Percentiles rank a stretch among this genome's conserved stretches.
Conservation (phyloP, 441 rosid species). For the Populus trichocarpa region DNA sequence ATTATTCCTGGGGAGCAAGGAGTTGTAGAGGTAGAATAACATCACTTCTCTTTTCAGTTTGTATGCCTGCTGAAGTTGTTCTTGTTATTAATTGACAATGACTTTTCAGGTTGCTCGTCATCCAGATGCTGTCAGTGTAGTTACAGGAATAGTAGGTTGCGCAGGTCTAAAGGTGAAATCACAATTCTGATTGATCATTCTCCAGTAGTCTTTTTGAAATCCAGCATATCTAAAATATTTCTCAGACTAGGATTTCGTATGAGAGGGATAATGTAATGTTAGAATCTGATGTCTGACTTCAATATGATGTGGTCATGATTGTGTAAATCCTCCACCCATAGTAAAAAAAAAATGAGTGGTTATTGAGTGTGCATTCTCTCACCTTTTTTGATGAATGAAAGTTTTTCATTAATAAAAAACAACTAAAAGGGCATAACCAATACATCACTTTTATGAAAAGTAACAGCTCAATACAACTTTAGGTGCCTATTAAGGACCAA, state of each 20-base stretch:
- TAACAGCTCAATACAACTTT: neutral
- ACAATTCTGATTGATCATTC: neutral
- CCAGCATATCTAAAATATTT: neutral
- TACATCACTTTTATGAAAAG: neutral
- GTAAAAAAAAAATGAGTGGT: neutral
- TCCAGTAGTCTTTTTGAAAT: neutral
- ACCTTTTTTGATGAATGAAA: neutral
- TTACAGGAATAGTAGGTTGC: constrained; percentile 94
- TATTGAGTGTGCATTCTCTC: neutral
- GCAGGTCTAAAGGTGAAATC: constrained; percentile 75
- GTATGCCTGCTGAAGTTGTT: constrained; percentile 8
- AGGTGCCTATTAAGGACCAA: neutral
- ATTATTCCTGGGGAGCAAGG: constrained; percentile 90
- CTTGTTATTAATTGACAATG: constrained; percentile 8
- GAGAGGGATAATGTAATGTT: too few relatives aligned
- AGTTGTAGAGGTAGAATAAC: constrained; percentile 55
- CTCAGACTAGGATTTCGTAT: neutral
- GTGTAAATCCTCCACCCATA: neutral
- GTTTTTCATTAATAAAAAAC: neutral
- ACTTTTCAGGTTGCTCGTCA: constrained; percentile 81
- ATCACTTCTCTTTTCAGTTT: constrained; percentile 12
- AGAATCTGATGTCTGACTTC: too few relatives aligned
- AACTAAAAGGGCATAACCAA: neutral
- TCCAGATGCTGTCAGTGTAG: constrained; percentile 80
- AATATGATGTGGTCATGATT: neutral